Evolutionary conservation across 2,329 filamentous ascomycete species (phyloP), one percentile per base, ranked within the genome.

Genomic region (Fusarium solani-melongenae): DNA sequence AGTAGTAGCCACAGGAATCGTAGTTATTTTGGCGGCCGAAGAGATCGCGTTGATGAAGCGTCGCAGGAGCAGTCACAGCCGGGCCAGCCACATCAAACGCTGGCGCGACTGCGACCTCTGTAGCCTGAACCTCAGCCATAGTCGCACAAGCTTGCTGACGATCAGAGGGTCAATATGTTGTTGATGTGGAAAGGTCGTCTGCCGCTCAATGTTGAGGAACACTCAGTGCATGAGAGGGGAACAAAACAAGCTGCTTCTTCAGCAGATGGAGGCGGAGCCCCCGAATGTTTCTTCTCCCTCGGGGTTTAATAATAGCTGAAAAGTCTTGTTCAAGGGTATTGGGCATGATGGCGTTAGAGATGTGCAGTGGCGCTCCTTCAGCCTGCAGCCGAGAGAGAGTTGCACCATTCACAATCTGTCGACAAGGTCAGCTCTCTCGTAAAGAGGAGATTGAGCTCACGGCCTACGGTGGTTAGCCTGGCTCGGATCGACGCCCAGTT

Each of bases 1-100:
- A 60, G 20, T 41, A 60, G 29, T 60, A 60, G 15, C 57, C 57
- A 8, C 57, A 60, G 27, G 57, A 29, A 10, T 60, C 57, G 15
- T 44, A 60, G 39, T 60, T 60, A 29, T 60, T 60, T 29, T 60
- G 57, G n/a, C 57, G 57, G 9, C 55, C 55, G 17, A 57, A 27
- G 9, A 57, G 14, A 57, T 57, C 55, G 33, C 55, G 55, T 17
- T 57, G 33, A 6, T 57, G 34, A 24, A 57, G 20, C 33, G 33
- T 27, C 17, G 55, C 55, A 11, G 34, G 22, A 27, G 55, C 29
- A 24, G 55, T 57, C 22, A 57, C 34, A 27, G 34, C 55, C 17
- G 55, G 55, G 34, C 34, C 55, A n/a, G 36, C 22, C 34, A 57
- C 20, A 20, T 57, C 34, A 36, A 27, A 24, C 15, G 8, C 34